A percentile compares a stretch with the other conserved stretches of the same genome.
These are phyloP conservation scores for Hemileia vastatrix DNA, from an alignment of 1,284 basidiomycete genomes.

Conservation along the genomic window DNA sequence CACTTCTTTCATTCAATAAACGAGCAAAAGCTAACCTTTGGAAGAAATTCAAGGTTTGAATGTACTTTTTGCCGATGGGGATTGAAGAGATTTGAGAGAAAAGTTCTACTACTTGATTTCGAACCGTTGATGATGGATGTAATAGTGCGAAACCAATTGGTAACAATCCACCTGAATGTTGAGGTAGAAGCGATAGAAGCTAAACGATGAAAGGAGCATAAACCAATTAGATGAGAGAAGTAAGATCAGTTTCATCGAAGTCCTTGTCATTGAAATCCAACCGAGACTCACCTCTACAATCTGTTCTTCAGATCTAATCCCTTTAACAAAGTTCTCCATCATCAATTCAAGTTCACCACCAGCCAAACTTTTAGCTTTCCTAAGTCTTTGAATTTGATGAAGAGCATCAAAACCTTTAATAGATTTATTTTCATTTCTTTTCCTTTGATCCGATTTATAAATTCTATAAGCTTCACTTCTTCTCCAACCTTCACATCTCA, in stretches of 20 bases:
- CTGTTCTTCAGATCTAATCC: slow-evolving; percentile 68
- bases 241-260: too few species aligned
- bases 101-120: slow-evolving; percentile 72
- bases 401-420: slow-evolving; percentile 61
- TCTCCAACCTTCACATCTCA: slow-evolving; percentile 70
- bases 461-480: slow-evolving; percentile 58
- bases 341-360: slow-evolving; percentile 63
- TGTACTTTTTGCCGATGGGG: slow-evolving; percentile 71
- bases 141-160: slow-evolving; percentile 81
- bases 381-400: slow-evolving; percentile 62
- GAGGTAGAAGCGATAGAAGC: slow-evolving; percentile 67
- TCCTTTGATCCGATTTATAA: slow-evolving; percentile 53
- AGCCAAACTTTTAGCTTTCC: slow-evolving; percentile 55
- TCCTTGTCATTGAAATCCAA: too few species aligned
- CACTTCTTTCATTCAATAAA: slow-evolving; percentile 30
- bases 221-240: too few species aligned
- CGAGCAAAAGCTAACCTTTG: slow-evolving; percentile 61
- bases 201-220: too few species aligned
- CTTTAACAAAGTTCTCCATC: slow-evolving; percentile 60
- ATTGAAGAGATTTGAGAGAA: too few species aligned
- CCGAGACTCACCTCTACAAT: slow-evolving; percentile 68
- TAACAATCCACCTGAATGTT: slow-evolving; percentile 69
- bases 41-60: slow-evolving; percentile 79
- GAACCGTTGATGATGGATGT: slow-evolving; percentile 65
- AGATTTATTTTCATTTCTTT: too few species aligned